Conservation (phyloP, 2,329 filamentous ascomycete species). For the Ceratocystis variospora region DNA sequence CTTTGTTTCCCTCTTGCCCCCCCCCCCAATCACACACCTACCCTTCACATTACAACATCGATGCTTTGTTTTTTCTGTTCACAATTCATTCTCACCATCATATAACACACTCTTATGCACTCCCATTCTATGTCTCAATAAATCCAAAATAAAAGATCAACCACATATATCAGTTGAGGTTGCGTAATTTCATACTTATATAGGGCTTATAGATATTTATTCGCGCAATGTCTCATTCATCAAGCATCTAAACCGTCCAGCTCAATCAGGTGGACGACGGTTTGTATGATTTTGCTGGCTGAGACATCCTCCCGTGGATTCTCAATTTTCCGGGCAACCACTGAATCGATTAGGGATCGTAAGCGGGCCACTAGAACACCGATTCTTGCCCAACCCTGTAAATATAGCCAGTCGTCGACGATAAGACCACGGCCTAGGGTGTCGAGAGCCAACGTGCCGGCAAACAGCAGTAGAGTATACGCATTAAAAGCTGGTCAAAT, state of each 20-base stretch:
- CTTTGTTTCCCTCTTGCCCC: background rate
- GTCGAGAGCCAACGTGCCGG: conserved; percentile 71
- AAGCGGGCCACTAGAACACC: conserved; percentile 77
- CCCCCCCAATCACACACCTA: background rate
- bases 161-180: background rate
- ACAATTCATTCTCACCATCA: background rate
- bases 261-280: conserved; percentile 72
- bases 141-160: background rate
- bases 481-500: conserved; percentile 60
- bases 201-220: background rate
- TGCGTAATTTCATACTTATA: background rate
- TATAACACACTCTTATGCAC: conserved; percentile 1
- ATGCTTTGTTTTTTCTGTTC: background rate
- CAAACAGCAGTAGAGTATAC: conserved; percentile 78
- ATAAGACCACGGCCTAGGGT: conserved; percentile 74
- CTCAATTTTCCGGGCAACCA: conserved; percentile 69
- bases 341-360: conserved; percentile 71
- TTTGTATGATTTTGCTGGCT: conserved; percentile 54
- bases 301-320: conserved; percentile 44
- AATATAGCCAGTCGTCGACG: conserved; percentile 76
- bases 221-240: background rate
- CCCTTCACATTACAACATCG: conserved; percentile 1
- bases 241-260: conserved; percentile 71
- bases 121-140: background rate
- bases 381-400: conserved; percentile 88